Percentiles rank a stretch among this genome's conserved stretches.
phyloP scores from a whole-genome alignment of 768 basidiomycete genomes.

The Lactarius akahatsu region DNA sequence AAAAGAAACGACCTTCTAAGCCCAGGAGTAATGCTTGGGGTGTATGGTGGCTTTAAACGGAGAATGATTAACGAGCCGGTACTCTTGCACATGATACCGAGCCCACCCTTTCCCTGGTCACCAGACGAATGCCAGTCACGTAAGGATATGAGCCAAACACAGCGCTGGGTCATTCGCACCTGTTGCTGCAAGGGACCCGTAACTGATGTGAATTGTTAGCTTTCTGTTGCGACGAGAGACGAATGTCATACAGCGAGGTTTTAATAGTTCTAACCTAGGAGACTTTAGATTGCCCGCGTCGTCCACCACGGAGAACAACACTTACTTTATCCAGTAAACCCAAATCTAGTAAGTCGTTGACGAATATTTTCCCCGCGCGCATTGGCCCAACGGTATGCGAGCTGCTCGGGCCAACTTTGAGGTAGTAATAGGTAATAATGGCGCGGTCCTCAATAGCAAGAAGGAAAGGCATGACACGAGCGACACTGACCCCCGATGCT shows the following conservation, averaged over 20 bases:
- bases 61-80: neutral
- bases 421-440: neutral
- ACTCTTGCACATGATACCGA: constrained; percentile 17
- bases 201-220: constrained; percentile 44
- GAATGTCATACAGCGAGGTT: constrained; percentile 65
- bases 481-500: constrained; percentile 72
- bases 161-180: constrained; percentile 42
- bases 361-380: constrained; percentile 89
- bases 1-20: constrained; percentile 51
- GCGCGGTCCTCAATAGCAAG: neutral
- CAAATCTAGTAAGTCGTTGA: constrained; percentile 68
- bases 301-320: constrained; percentile 16
- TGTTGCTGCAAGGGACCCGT: constrained; percentile 92
- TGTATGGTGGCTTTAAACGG: constrained; percentile 66
- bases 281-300: constrained; percentile 1
- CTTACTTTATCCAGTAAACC: constrained; percentile 64
- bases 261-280: constrained; percentile 74
- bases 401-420: constrained; percentile 54
- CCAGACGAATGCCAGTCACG: constrained; percentile 17
- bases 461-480: constrained; percentile 36
- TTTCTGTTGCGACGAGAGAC: neutral
- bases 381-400: constrained; percentile 80
- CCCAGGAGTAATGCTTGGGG: constrained; percentile 85
- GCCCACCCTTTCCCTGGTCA: constrained; percentile 71
- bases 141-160: neutral